These are phyloP conservation scores for Blastobotrys mokoenaii DNA, from an alignment of 805 yeast species.

Conservation along the genomic window DNA sequence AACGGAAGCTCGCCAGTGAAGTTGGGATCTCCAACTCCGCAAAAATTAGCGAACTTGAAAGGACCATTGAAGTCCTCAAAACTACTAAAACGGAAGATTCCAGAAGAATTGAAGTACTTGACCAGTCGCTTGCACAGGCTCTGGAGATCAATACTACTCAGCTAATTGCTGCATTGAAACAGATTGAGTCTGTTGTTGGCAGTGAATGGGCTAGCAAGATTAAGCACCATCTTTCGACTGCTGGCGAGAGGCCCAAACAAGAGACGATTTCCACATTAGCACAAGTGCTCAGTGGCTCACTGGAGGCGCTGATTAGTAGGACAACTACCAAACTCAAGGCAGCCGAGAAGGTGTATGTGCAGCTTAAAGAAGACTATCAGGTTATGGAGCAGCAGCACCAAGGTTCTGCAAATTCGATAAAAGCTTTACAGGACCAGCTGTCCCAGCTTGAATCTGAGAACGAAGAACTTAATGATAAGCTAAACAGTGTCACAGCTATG, in stretches of 20 bases:
- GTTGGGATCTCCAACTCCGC: background rate
- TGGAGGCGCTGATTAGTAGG: background rate
- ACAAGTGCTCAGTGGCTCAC: background rate
- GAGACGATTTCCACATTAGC: background rate
- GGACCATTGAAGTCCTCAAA: conserved; percentile 6
- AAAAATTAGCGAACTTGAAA: conserved; percentile 3
- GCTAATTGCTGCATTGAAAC: conserved; percentile 4
- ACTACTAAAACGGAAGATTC: conserved; percentile 3
- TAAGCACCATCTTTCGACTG: background rate
- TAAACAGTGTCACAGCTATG: background rate
- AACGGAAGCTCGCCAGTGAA: conserved; percentile 5
- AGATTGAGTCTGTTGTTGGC: conserved; percentile 3
- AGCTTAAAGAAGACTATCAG: background rate
- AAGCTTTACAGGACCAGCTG: background rate
- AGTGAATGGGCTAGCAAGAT: conserved; percentile 1
- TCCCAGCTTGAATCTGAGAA: background rate
- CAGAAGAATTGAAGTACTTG: conserved; percentile 6
- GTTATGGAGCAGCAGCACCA: background rate
- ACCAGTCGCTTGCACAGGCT: conserved; percentile 3
- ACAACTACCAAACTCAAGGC: background rate
- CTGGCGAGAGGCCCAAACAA: background rate
- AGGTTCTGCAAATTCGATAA: background rate
- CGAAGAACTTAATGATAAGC: background rate
- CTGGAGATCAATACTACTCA: conserved; percentile 1
- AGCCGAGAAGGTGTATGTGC: background rate